Evolutionary conservation across 1,284 basidiomycete genomes (phyloP), one percentile per base, ranked within the genome.

Genomic region (Lignosus rhinocerotis): DNA sequence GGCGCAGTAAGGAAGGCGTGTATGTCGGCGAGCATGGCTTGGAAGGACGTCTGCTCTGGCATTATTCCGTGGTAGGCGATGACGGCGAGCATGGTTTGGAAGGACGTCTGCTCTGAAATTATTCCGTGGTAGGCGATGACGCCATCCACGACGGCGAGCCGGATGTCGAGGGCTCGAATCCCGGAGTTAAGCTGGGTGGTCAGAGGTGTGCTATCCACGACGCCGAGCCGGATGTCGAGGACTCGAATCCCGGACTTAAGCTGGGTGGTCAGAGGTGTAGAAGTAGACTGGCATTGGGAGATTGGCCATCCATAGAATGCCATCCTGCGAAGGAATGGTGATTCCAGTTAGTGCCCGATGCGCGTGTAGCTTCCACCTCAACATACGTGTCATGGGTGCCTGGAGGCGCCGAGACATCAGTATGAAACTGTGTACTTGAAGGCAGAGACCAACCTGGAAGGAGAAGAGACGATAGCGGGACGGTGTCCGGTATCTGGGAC

Each of bases 301-400:
- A 92, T 76, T 1, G 89, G 90, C 86, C 88, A 92, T 12, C 90
- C 89, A 65, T 90, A 86, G 65, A 91, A 83, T 4, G 89, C 86
- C 82, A 92, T 86, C n/a, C 86, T 87, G 17, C 38, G 45, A 38
- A n/a, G 32, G 51, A 16, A 38, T 32, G 2, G 14, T 33, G 11
- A 11, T 16, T 10, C 5, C 9, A n/a, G 19, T 10, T 17, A 10
- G 11, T 14, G 21, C 6, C 30, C 2, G 17, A 38, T 11, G 9
- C 11, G n/a, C 12, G 36, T 25, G 25, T 25, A 25, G 25, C 25
- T 25, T 25, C 36, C 12, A 14, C 36, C n/a, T 6, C 11, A 42
- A 41, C 8, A 42, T 71, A 88, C 80, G 86, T 85, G 70, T 92
- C 86, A 67, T 90, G 89, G 6, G 87, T 92, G 33, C 87, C 86